These are phyloP conservation scores for Candida maltosa DNA, from an alignment of 805 yeast genomes.

Conservation along the genomic window DNA sequence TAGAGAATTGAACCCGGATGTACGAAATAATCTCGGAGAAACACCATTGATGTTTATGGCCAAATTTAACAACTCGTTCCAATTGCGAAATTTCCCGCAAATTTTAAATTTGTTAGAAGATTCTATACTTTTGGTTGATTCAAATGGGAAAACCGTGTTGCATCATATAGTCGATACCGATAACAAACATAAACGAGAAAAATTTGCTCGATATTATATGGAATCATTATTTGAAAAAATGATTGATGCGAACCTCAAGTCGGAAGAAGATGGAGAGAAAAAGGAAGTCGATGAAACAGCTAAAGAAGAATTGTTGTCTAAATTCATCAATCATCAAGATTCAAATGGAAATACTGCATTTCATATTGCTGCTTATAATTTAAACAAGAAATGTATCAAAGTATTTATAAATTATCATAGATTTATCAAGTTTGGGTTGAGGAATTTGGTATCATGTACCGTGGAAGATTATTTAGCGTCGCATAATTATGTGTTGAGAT, in stretches of 20 bases:
- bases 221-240: constrained; percentile 34
- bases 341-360: constrained; percentile 92
- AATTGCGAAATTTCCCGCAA: constrained; percentile 32
- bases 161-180: constrained; percentile 39
- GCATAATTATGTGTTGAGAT: constrained; percentile 24
- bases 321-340: constrained; percentile 83
- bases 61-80: constrained; percentile 37
- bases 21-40: constrained; percentile 83
- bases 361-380: constrained; percentile 80
- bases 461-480: constrained; percentile 41
- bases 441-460: constrained; percentile 42
- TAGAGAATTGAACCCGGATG: constrained; percentile 50
- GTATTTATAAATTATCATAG: constrained; percentile 86
- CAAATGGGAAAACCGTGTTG: constrained; percentile 36
- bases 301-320: constrained; percentile 27
- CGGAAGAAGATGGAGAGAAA: constrained; percentile 22
- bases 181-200: constrained; percentile 29
- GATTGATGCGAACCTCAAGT: too few relatives aligned
- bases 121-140: constrained; percentile 35
- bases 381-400: constrained; percentile 71
- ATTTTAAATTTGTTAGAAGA: constrained; percentile 33
- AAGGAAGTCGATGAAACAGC: constrained; percentile 11
- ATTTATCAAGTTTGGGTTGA: constrained; percentile 42
- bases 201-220: constrained; percentile 36
- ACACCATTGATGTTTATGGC: constrained; percentile 62